phyloP scores from a whole-genome alignment of 371 early-diverging fungal species.

The Mucor plumbeus region DNA sequence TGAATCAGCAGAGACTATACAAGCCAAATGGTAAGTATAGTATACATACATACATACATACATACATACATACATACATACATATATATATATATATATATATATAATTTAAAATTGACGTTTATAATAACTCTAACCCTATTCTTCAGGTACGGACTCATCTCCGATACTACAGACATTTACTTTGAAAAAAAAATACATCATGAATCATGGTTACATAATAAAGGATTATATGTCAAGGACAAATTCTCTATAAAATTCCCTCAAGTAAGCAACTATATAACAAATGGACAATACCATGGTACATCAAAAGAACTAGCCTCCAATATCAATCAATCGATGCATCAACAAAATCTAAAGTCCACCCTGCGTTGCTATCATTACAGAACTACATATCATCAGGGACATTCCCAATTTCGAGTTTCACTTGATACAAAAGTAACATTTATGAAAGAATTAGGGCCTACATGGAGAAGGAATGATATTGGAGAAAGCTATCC shows the following conservation, averaged over 20 bases:
- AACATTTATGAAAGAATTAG: conserved; percentile 19
- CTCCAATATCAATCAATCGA: conserved; percentile 7
- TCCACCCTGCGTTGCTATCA: conserved; percentile 20
- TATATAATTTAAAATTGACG: too few species aligned
- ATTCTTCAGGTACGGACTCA: conserved; percentile 3
- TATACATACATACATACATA: too few species aligned
- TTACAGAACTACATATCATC: conserved; percentile 18
- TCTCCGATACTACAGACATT: not conserved
- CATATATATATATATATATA: too few species aligned
- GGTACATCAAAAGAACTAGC: not conserved
- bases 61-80: too few species aligned
- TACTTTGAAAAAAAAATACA: conserved; percentile 17
- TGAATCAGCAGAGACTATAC: conserved; percentile 16
- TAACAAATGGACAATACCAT: not conserved
- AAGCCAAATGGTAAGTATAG: conserved; percentile 19
- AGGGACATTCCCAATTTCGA: not conserved
- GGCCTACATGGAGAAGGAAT: conserved; percentile 1
- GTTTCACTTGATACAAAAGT: conserved; percentile 25
- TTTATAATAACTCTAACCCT: not conserved
- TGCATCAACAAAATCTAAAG: conserved; percentile 12
- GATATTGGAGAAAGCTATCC: conserved; percentile 2
- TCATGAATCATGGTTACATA: conserved; percentile 15
- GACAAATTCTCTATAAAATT: not conserved
- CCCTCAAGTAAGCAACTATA: not conserved
- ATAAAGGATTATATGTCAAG: conserved; percentile 1